Conservation (phyloP, 371 early-diverging fungal species). For the Haplosporangium sp. region DNA sequence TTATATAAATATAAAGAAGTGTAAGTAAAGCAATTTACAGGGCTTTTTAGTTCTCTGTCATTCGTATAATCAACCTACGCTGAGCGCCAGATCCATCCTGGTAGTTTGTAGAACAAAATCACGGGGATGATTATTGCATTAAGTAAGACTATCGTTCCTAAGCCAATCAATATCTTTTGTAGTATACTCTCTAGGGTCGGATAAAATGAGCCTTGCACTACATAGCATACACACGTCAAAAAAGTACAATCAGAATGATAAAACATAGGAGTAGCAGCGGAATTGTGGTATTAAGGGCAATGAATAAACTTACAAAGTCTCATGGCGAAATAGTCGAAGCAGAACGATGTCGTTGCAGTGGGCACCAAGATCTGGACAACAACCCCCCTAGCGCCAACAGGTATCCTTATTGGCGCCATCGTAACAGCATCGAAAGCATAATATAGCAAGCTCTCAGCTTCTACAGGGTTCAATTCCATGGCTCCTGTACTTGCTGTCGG, state of each 20-base stretch:
- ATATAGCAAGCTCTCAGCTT: slow-evolving; percentile 40
- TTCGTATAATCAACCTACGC: slow-evolving; percentile 38
- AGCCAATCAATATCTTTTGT: slow-evolving; percentile 30
- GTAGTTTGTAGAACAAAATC: slow-evolving; percentile 44
- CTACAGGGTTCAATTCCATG: slow-evolving; percentile 17
- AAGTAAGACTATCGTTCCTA: slow-evolving; percentile 33
- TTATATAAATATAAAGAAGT: background rate
- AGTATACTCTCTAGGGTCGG: slow-evolving; percentile 28
- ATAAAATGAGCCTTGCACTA: slow-evolving; percentile 35
- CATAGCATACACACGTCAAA: background rate
- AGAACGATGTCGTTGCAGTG: slow-evolving; percentile 26
- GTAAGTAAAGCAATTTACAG: background rate
- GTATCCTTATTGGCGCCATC: slow-evolving; percentile 25
- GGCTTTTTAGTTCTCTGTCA: background rate
- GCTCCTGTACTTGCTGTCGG: background rate
- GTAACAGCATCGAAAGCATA: slow-evolving; percentile 42
- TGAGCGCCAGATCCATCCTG: slow-evolving; percentile 53
- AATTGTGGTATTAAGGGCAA: too few species aligned
- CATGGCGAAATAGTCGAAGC: slow-evolving; percentile 53
- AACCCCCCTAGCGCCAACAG: slow-evolving; percentile 32
- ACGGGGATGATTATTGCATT: slow-evolving; percentile 37
- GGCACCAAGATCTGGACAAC: slow-evolving; percentile 49
- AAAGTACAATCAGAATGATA: background rate
- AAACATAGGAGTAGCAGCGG: too few species aligned
- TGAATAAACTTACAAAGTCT: slow-evolving; percentile 32